Evolutionary conservation across 805 yeast genomes (phyloP), one percentile per base, ranked within the genome.

Genomic region (Myxozyma sirexii): DNA sequence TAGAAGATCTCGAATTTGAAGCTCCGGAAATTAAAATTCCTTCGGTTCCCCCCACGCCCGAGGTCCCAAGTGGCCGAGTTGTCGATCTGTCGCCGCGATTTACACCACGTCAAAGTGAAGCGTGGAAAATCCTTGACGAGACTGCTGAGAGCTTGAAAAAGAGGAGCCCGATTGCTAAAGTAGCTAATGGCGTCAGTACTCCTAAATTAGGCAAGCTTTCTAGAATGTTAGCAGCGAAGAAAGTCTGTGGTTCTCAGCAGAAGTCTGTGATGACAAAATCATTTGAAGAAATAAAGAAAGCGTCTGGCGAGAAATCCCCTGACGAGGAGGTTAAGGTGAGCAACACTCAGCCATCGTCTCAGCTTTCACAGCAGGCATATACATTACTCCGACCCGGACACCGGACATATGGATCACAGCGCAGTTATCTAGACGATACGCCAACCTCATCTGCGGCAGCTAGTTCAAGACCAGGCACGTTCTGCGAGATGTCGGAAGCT

Each of bases 391-490:
- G 59, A 33, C 39, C 43, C 3, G 60, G 57, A 8, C 45, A 56
- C 29, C 27, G 51, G 12, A 62, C 66, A 23, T 62, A 62, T 39
- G 65, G 65, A 6, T 31, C 55, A 4, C 57, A 55, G 23, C 54
- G 65, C 13, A 62, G 63, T 21, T 62, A 49, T 35, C 23, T 62
- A 15, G 64, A 62, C 5, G 65, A 62, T 15, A 10, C 55, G 3
- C 39, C 29, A 13, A 37, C 33, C 5, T 10, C 46, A 13, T 4
- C 24, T 15, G 17, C 43, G 19, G 5, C 33, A 15, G 38, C 37
- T 17, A 39, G 45, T 17, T 50, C 54, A n/a, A 23, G 54, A 17
- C 46, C 46, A 17, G 46, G 35, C 4, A 43, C 56, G 17, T 41
- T 42, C 15, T 43, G 62, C 23, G 55, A 58, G 6, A 41, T 53